Base-by-base conservation (phyloP, 2,329 filamentous ascomycete species). In the Colletotrichum aenigma region DNA sequence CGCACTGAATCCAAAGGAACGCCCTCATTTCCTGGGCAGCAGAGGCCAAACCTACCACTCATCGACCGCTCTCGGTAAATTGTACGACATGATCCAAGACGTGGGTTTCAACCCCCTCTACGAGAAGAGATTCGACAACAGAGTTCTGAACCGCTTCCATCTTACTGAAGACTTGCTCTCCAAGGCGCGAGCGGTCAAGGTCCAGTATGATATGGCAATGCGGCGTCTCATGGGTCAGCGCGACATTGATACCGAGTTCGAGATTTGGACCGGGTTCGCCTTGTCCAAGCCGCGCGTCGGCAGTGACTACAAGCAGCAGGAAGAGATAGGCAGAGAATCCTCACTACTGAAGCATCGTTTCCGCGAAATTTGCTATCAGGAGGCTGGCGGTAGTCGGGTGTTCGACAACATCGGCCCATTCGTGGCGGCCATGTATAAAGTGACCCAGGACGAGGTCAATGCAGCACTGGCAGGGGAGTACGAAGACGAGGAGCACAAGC, bases 21-120 rank as follows among this genome's bases (percentile, higher is more conserved):
- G 92, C 90, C 97, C 96, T 1, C 96, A 98, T 82, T 98, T 96
- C 82, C 96, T 97, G 93, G 94, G 96, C 82, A 95, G 93, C 81
- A 82, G 77, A 28, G 88, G 86, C 18, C 78, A 87, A 55, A 56
- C 61, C 15, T 98, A 98, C 80, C 82, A 82, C 3, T 98, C 96
- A 0, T 81, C 75, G 1, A 94, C 91, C 66, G 91, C 97, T 0
- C 89, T 99, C 0, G 97, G 97, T 0, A 88, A 92, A 77, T 90
- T 99, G 1, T 99, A 96, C 79, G 95, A 98, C 82, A 90, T 91
- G 76, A 93, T 98, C 1, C 86, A 86, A 43, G 86, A 84, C 16
- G 89, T 94, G 7, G 89, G 94, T 64, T 98, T 98, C 81, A 86
- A 87, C 10, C 94, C 96, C 0, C 89, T 91, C n/a, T 95, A 94